phyloP scores from a whole-genome alignment of 148 eudicot genomes.

The Fagopyrum homotropicum region DNA sequence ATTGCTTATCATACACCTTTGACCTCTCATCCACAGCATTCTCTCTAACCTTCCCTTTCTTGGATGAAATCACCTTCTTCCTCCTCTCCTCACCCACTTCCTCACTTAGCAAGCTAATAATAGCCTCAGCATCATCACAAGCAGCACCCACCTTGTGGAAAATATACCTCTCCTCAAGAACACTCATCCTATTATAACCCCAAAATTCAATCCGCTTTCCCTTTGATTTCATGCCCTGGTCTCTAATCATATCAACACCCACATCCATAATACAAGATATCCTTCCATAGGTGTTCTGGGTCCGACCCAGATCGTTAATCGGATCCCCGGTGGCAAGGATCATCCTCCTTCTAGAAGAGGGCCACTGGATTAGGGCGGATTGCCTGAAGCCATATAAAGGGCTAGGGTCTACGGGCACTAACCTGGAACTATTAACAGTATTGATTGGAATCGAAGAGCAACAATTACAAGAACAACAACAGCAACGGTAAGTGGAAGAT shows the following conservation, averaged over 20 bases:
- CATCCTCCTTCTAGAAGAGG: constrained; percentile 49
- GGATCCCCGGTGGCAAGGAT: constrained; percentile 29
- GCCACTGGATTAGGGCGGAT: constrained; percentile 59
- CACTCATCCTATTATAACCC: constrained; percentile 24
- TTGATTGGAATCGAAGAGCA: constrained; percentile 18
- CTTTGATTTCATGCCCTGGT: constrained; percentile 20
- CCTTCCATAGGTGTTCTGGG: constrained; percentile 27
- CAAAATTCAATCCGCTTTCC: constrained; percentile 21
- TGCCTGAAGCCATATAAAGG: constrained; percentile 60
- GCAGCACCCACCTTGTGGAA: constrained; percentile 11
- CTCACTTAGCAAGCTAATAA: constrained; percentile 76
- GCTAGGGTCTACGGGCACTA: constrained; percentile 41
- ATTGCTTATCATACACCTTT: constrained; percentile 23
- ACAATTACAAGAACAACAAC: constrained; percentile 29
- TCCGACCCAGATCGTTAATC: constrained; percentile 31
- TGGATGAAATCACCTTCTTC: constrained; percentile 24
- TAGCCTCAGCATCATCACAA: constrained; percentile 56
- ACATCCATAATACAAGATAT: constrained; percentile 20
- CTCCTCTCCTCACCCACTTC: constrained; percentile 37
- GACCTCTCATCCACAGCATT: constrained; percentile 20
- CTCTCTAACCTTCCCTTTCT: constrained; percentile 26
- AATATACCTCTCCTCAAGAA: constrained; percentile 25
- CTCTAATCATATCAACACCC: constrained; percentile 17
- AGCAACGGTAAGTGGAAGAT: constrained; percentile 3
- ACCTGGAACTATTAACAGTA: constrained; percentile 16